Conservation (phyloP, 202 grass and related monocot genomes). For the Schoenoplectus tabernaemontani region DNA sequence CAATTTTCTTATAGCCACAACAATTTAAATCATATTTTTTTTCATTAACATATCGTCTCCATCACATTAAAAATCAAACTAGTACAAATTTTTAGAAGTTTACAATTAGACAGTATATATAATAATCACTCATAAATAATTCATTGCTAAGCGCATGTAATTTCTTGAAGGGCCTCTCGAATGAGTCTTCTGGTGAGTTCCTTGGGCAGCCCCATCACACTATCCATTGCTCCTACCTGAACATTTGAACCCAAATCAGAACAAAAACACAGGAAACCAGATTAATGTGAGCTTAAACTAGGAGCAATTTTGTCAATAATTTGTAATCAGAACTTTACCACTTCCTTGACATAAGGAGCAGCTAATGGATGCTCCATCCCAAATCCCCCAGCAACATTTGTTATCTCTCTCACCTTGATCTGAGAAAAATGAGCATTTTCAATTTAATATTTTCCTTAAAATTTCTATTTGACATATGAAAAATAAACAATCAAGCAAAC, state of each 20-base stretch:
- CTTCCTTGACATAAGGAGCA: conserved; percentile 45
- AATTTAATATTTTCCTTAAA: not conserved
- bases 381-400: conserved; percentile 64
- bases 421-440: not conserved
- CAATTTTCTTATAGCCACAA: not conserved
- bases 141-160: not conserved
- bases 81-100: too few species aligned
- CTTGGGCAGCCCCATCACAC: conserved; percentile 66
- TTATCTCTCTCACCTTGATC: conserved; percentile 48
- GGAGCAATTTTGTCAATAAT: not conserved
- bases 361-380: conserved; percentile 59
- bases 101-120: not conserved
- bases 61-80: not conserved
- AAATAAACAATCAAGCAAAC: not conserved
- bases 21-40: not conserved
- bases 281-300: not conserved
- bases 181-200: conserved; percentile 55
- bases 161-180: conserved; percentile 25
- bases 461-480: not conserved
- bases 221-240: conserved; percentile 59
- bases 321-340: conserved; percentile 29
- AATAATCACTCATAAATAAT: not conserved
- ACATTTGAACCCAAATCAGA: not conserved
- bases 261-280: not conserved
- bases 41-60: not conserved